phyloP scores from a whole-genome alignment of 257 asterid species.

The Anisodus tanguticus region DNA sequence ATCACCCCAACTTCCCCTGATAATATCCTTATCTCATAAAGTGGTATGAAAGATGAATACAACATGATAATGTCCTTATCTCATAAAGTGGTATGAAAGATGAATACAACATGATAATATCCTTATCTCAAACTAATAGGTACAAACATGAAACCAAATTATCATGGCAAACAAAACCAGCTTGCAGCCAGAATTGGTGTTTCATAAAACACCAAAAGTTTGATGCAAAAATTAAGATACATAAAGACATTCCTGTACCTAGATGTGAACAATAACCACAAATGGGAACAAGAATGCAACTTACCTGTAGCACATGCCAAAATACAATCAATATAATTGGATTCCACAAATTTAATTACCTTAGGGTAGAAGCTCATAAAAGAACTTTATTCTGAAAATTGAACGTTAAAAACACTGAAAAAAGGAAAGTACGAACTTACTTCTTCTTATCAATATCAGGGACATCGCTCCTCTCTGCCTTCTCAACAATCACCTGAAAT shows the following conservation, averaged over 20 bases:
- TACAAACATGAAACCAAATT: background rate
- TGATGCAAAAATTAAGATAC: background rate
- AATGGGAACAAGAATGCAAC: background rate
- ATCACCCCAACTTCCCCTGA: background rate
- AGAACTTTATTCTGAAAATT: background rate
- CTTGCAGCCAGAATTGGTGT: background rate
- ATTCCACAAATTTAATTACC: background rate
- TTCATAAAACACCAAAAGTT: background rate
- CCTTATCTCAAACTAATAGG: background rate
- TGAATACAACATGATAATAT: conserved; percentile 3
- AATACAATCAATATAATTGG: background rate
- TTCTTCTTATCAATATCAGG: conserved; percentile 82
- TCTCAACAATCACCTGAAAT: conserved; percentile 79
- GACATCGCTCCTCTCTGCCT: conserved; percentile 68
- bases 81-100: background rate
- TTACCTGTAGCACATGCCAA: background rate
- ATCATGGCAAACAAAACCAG: background rate
- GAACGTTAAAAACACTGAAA: background rate
- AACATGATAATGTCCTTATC: too few species aligned
- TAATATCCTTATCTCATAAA: too few species aligned
- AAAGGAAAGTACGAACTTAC: conserved; percentile 47
- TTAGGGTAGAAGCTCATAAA: background rate
- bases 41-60: too few species aligned
- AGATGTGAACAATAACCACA: background rate
- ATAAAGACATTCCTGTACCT: background rate